Evolutionary conservation across 179 eudicot genomes (phyloP), one percentile per base, ranked within the genome.

Genomic region (Vitellaria paradoxa): DNA sequence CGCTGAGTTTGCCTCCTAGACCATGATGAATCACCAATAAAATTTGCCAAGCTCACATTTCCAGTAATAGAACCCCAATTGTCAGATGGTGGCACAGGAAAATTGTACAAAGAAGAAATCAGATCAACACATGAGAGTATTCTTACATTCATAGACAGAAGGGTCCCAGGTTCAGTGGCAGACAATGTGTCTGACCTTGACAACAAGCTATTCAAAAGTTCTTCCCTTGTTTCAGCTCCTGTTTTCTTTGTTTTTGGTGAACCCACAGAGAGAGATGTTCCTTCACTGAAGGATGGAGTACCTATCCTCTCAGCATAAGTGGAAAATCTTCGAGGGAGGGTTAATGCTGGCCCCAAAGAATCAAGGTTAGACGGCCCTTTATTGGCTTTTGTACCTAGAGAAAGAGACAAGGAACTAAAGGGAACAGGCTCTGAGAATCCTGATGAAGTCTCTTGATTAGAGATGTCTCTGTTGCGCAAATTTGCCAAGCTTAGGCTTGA

Each of bases 221-320:
- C 99, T 81, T 95, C 99, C 77, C 92, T 86, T 23, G 97, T 91
- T 84, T 95, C 99, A 74, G 85, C 89, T 76, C 97, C 97, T 4
- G 93, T 91, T 80, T 93, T 93, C 89, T 93, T 93, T 72, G 87
- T 87, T 52, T 18, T 15, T 37, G 77, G 73, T 73, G 93, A 97
- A 62, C 88, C 93, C 68, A 83, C 76, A 6, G 90, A 86, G 78
- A 84, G 76, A 17, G 91, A 82, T 73, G 85, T 70, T 64, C 84
- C 92, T 71, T 91, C 98, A 83, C 77, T 78, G 52, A 85, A 87
- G 47, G 90, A 74, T 7, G 86, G 80, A 61, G 87, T 84, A 79
- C 97, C 82, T 84, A 91, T 90, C 81, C 99, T 90, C 83, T 93
- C 95, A 61, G 95, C 97, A 87, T 91, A 95, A 77, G 93, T 89